Conservation (phyloP, 805 yeast species). For the Torulaspora delbrueckii region DNA sequence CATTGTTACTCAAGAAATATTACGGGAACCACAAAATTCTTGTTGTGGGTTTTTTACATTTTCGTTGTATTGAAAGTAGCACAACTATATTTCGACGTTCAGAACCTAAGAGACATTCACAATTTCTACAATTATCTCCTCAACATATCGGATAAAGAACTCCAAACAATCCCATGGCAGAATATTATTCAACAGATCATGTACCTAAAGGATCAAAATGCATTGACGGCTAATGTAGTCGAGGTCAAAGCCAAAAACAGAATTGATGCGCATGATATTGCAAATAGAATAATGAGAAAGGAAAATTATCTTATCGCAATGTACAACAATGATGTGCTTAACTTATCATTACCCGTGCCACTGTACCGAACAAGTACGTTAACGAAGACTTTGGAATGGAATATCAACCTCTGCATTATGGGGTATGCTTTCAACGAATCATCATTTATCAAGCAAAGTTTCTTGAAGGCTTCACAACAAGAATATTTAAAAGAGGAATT, state of each 20-base stretch:
- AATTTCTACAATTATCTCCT: slow-evolving; percentile 72
- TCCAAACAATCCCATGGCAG: slow-evolving; percentile 93
- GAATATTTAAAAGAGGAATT: slow-evolving; percentile 63
- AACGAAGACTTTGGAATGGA: slow-evolving; percentile 93
- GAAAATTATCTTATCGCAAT: slow-evolving; percentile 92
- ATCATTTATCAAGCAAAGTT: slow-evolving; percentile 72
- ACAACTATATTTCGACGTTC: slow-evolving; percentile 58
- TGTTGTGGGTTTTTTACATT: slow-evolving; percentile 56
- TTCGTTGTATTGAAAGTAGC: slow-evolving; percentile 49
- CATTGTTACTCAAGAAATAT: slow-evolving; percentile 41
- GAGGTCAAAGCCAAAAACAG: slow-evolving; percentile 68
- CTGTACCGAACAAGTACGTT: slow-evolving; percentile 42
- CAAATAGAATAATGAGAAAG: slow-evolving; percentile 91
- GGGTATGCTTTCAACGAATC: slow-evolving; percentile 78
- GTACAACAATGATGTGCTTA: slow-evolving; percentile 70
- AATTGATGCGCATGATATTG: slow-evolving; percentile 88
- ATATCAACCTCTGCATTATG: slow-evolving; percentile 77
- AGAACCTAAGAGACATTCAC: slow-evolving; percentile 65
- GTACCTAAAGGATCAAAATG: slow-evolving; percentile 73
- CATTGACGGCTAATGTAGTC: slow-evolving; percentile 43
- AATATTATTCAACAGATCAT: slow-evolving; percentile 72
- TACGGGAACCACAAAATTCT: slow-evolving; percentile 49
- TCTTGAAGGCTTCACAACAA: slow-evolving; percentile 68
- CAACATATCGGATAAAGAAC: slow-evolving; percentile 69
- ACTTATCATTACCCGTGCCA: slow-evolving; percentile 56